Percentiles rank a stretch among this genome's conserved stretches.
Evolutionary conservation across 371 early-diverging fungal species (phyloP).

Genomic region (Nematocida minor): DNA sequence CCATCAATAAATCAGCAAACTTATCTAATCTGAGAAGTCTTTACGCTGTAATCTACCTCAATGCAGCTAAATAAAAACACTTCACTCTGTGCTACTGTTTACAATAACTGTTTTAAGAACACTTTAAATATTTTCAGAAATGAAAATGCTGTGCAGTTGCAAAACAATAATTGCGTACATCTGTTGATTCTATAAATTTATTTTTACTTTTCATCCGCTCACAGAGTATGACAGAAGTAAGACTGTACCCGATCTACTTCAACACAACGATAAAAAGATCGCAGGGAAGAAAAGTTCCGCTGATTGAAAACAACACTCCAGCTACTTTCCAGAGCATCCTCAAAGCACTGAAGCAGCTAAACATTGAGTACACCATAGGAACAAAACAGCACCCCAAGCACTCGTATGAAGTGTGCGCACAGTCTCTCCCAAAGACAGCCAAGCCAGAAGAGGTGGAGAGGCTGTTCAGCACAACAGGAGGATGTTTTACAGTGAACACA

Average conservation of each 20-base stretch:
- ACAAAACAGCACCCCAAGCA: slow-evolving; percentile 35
- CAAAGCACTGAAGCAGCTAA: not conserved
- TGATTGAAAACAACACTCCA: not conserved
- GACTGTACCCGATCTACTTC: slow-evolving; percentile 37
- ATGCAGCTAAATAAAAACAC: too few species aligned
- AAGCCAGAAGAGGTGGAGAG: slow-evolving; percentile 35
- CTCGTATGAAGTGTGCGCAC: not conserved
- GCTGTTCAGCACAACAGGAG: not conserved
- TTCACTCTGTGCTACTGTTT: too few species aligned
- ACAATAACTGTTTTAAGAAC: too few species aligned
- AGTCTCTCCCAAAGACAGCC: not conserved
- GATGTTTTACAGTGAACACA: not conserved
- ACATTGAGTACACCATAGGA: not conserved
- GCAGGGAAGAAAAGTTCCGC: slow-evolving; percentile 30
- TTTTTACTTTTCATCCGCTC: not conserved
- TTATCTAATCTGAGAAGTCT: too few species aligned
- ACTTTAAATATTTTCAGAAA: too few species aligned
- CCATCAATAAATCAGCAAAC: too few species aligned
- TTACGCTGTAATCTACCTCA: too few species aligned
- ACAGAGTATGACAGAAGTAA: not conserved
- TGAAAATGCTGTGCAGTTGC: too few species aligned
- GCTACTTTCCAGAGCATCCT: not conserved
- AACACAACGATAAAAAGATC: slow-evolving; percentile 10
- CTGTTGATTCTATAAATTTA: not conserved
- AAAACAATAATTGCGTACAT: too few species aligned